Evolutionary conservation across 2,329 filamentous ascomycete species (phyloP).

Genomic region (Fusarium transvaalense): DNA sequence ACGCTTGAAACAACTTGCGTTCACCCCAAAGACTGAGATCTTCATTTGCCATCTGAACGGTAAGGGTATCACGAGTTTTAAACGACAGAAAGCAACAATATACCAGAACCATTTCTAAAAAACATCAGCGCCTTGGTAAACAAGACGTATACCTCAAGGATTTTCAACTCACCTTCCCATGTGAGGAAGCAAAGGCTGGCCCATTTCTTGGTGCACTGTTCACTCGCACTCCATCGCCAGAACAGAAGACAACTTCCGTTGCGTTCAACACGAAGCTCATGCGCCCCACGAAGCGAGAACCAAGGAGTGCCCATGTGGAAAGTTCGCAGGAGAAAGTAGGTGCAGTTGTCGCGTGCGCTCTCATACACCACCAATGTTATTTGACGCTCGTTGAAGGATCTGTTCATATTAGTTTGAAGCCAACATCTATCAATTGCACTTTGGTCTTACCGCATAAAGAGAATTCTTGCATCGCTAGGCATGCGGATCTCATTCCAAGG

Average conservation of each 20-base stretch:
- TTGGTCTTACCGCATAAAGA: conserved; percentile 65
- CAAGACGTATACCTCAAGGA: neutral
- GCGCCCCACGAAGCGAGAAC: conserved; percentile 65
- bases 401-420: conserved; percentile 45
- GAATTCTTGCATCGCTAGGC: conserved; percentile 61
- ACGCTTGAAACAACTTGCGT: conserved; percentile 68
- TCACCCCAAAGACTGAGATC: conserved; percentile 65
- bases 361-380: conserved; percentile 67
- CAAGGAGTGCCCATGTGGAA: conserved; percentile 56
- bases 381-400: conserved; percentile 67
- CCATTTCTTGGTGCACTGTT: conserved; percentile 64
- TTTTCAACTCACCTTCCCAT: conserved; percentile 66
- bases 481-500: conserved; percentile 60
- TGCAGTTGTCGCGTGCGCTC: conserved; percentile 57
- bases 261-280: conserved; percentile 67
- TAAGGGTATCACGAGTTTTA: conserved; percentile 64
- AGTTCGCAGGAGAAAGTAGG: conserved; percentile 63
- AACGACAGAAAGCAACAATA: conserved; percentile 69
- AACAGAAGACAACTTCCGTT: conserved; percentile 63
- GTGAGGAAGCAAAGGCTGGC: conserved; percentile 68
- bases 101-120: conserved; percentile 69
- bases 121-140: conserved; percentile 16
- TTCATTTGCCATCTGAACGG: conserved; percentile 57
- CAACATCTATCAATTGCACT: neutral
- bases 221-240: conserved; percentile 63